Conservation (phyloP, 257 asterid species). For the Solanum gandarillasii region DNA sequence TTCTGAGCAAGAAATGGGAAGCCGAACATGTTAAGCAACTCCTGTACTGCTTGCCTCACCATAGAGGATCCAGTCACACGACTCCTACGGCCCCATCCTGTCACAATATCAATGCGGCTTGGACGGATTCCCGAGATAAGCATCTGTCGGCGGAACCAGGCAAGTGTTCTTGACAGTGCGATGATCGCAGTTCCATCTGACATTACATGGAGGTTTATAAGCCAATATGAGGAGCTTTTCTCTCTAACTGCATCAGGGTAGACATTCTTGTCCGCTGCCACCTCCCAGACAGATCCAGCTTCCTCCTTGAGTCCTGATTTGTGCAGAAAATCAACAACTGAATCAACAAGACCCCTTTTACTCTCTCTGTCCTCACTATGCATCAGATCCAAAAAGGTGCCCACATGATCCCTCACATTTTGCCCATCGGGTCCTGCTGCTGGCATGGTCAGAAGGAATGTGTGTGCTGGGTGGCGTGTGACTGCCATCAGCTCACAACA, state of each 20-base stretch:
- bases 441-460: conserved; percentile 74
- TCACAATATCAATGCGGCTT: conserved; percentile 69
- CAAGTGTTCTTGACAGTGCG: conserved; percentile 83
- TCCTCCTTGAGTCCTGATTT: conserved; percentile 89
- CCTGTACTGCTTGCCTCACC: conserved; percentile 72
- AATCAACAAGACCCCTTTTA: conserved; percentile 83
- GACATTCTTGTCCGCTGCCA: conserved; percentile 69
- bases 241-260: conserved; percentile 84
- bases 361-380: conserved; percentile 96
- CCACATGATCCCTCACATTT: conserved; percentile 73
- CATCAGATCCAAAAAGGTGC: conserved; percentile 74
- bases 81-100: conserved; percentile 97
- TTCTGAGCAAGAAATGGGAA: conserved; percentile 68
- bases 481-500: conserved; percentile 75
- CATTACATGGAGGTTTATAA: conserved; percentile 90
- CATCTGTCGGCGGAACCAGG: conserved; percentile 77
- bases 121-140: conserved; percentile 57
- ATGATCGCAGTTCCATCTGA: conserved; percentile 94
- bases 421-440: conserved; percentile 81
- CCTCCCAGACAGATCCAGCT: conserved; percentile 96
- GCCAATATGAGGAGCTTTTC: conserved; percentile 77
- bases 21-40: conserved; percentile 50
- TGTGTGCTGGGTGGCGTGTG: conserved; percentile 82
- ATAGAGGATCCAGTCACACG: conserved; percentile 79
- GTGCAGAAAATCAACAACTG: conserved; percentile 84